phyloP scores from a whole-genome alignment of 1,284 basidiomycete genomes.

The Pseudomicrostroma phylloplanum region DNA sequence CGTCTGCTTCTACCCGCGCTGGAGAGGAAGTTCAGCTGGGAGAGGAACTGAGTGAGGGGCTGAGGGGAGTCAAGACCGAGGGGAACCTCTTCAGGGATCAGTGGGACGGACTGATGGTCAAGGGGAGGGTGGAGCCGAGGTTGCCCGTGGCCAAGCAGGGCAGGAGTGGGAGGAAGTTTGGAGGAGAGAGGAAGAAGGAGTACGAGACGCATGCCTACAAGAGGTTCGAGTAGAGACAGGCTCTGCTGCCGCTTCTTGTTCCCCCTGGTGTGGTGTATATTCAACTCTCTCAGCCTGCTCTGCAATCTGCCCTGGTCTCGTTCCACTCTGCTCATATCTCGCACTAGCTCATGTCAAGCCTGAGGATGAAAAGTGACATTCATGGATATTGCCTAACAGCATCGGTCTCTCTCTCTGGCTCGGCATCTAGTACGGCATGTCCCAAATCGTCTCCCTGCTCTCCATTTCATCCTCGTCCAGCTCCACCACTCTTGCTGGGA shows the following conservation, averaged over 20 bases:
- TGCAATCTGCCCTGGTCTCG: too few relatives aligned
- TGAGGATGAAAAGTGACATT: too few relatives aligned
- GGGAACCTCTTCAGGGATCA: slow-evolving; percentile 15
- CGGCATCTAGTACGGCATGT: neutral
- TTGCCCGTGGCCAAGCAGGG: neutral
- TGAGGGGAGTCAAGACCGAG: slow-evolving; percentile 12
- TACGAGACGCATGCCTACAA: slow-evolving; percentile 18
- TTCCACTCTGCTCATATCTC: too few relatives aligned
- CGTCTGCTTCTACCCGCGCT: neutral
- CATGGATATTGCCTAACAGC: too few relatives aligned
- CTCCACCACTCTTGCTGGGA: slow-evolving; percentile 6
- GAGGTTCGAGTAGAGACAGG: slow-evolving; percentile 8
- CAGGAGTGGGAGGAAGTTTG: neutral
- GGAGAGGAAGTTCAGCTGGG: slow-evolving; percentile 13
- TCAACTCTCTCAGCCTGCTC: too few relatives aligned
- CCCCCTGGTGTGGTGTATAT: too few relatives aligned
- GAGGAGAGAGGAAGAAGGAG: slow-evolving; percentile 9
- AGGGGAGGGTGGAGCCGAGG: slow-evolving; percentile 12
- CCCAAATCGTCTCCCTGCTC: neutral
- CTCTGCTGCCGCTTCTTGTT: too few relatives aligned
- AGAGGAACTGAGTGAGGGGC: slow-evolving; percentile 13
- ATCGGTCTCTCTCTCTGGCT: too few relatives aligned
- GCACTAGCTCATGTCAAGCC: too few relatives aligned
- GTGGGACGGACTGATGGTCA: slow-evolving; percentile 7
- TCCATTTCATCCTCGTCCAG: neutral